These are phyloP conservation scores for Lindgomyces ingoldianus DNA, from an alignment of 495 filamentous ascomycete species.

Conservation along the genomic window DNA sequence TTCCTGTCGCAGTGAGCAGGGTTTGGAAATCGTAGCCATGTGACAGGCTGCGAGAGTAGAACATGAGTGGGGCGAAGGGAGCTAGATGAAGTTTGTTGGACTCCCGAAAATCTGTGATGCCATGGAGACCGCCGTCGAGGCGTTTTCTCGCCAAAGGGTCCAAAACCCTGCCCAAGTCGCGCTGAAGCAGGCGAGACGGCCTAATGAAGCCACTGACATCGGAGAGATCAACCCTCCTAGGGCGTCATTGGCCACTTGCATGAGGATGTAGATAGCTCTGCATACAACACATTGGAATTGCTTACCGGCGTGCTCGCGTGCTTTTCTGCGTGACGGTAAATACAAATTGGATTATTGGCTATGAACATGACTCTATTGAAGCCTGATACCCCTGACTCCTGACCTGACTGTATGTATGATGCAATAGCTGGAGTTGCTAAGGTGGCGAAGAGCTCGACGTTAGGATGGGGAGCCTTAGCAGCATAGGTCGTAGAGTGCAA, in stretches of 20 bases:
- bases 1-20: neutral
- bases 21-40: neutral
- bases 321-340: too few species aligned
- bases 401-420: too few species aligned
- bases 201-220: neutral
- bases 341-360: too few species aligned
- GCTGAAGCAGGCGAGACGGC: neutral
- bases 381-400: too few species aligned
- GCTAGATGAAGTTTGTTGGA: neutral
- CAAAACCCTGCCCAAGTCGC: neutral
- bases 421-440: too few species aligned
- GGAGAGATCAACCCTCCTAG: neutral
- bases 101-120: neutral
- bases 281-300: too few species aligned
- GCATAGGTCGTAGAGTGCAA: neutral
- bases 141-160: neutral
- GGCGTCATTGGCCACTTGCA: conserved; percentile 3
- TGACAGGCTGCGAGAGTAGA: neutral
- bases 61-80: neutral
- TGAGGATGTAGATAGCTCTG: too few species aligned
- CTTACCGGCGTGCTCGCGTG: too few species aligned
- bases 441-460: neutral
- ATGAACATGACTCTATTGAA: too few species aligned
- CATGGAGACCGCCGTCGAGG: neutral
- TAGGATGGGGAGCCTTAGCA: neutral